Percentiles rank a stretch among this genome's conserved stretches.
Evolutionary conservation across 805 yeast species (phyloP).

Genomic region (Cyberlindnera samutprakarnensis): DNA sequence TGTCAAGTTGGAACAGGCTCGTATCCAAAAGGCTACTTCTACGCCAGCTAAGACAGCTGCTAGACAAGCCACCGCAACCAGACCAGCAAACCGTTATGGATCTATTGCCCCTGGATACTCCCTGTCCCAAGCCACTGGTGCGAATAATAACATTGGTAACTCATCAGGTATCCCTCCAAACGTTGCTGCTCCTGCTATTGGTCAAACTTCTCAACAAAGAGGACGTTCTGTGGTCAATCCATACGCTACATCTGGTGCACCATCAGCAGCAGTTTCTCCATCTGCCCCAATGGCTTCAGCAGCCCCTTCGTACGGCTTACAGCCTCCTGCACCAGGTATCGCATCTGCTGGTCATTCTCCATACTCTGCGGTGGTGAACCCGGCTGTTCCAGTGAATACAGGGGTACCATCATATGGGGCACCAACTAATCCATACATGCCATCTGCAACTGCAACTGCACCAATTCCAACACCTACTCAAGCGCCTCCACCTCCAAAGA

Average conservation of each 20-base stretch:
- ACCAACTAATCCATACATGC: constrained; percentile 28
- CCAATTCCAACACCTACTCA: constrained; percentile 15
- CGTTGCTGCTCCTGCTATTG: constrained; percentile 5
- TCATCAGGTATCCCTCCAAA: too few relatives aligned
- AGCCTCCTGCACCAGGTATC: constrained; percentile 4
- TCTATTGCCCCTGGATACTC: constrained; percentile 4
- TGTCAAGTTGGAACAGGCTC: constrained; percentile 66
- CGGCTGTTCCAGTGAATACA: too few relatives aligned
- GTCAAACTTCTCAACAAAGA: constrained; percentile 6
- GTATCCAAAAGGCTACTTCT: constrained; percentile 55
- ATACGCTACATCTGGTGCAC: constrained; percentile 8
- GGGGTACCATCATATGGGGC: constrained; percentile 19
- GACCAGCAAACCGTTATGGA: constrained; percentile 17
- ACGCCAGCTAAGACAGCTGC: constrained; percentile 8
- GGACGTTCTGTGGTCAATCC: constrained; percentile 11
- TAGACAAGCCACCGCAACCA: constrained; percentile 10
- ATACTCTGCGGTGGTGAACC: too few relatives aligned
- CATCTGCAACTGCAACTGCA: constrained; percentile 8
- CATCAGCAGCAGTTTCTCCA: constrained; percentile 6
- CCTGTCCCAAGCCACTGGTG: constrained; percentile 10
- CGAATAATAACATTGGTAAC: constrained; percentile 3
- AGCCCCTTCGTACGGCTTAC: constrained; percentile 11
- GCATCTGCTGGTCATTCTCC: constrained; percentile 4
- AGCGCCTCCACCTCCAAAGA: constrained; percentile 21
- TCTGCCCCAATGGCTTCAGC: constrained; percentile 2